Conservation (phyloP, 2,329 filamentous ascomycete genomes). For the Xylaria sp. region DNA sequence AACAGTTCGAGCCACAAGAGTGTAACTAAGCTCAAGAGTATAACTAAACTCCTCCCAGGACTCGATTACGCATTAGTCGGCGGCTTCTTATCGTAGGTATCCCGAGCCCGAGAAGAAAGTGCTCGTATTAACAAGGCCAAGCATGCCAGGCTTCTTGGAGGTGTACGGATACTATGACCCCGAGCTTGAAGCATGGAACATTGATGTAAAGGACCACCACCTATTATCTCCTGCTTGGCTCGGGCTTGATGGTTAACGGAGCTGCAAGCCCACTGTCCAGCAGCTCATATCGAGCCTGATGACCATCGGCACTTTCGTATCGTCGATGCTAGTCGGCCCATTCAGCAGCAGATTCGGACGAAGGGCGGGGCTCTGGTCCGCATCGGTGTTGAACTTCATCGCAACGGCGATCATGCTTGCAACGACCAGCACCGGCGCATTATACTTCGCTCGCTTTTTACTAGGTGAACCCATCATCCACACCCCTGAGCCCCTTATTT, state of each 20-base stretch:
- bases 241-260: constrained; percentile 1
- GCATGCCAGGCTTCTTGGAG: constrained; percentile 40
- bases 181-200: constrained; percentile 31
- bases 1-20: neutral
- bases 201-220: constrained; percentile 20
- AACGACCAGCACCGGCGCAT: constrained; percentile 33
- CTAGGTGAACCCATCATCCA: constrained; percentile 25
- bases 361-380: constrained; percentile 33
- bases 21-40: neutral
- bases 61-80: constrained; percentile 40
- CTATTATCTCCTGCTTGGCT: constrained; percentile 1
- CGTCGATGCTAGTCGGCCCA: constrained; percentile 37
- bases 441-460: constrained; percentile 38
- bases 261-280: constrained; percentile 35
- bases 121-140: neutral
- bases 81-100: constrained; percentile 36
- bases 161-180: constrained; percentile 40
- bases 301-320: constrained; percentile 39
- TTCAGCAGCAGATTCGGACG: constrained; percentile 35
- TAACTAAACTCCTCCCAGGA: constrained; percentile 12
- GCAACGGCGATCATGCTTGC: constrained; percentile 37
- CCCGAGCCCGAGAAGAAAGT: neutral
- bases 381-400: constrained; percentile 33
- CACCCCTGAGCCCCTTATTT: no score
- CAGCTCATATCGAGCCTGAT: constrained; percentile 41